phyloP scores from a whole-genome alignment of 768 basidiomycete genomes.

The Rhodosporidiobolus sp. region DNA sequence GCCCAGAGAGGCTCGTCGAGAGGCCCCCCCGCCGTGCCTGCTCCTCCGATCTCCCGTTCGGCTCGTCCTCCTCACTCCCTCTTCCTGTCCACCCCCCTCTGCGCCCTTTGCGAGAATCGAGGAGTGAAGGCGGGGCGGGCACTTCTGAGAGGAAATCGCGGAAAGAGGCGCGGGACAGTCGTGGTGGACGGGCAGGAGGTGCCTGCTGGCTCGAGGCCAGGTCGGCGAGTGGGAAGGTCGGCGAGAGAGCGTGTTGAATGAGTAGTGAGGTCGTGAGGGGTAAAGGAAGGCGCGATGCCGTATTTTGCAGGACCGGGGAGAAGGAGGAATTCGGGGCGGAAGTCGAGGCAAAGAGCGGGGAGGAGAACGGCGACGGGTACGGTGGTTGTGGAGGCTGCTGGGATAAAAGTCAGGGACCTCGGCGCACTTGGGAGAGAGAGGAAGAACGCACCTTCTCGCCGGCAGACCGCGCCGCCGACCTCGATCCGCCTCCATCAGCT shows the following conservation, averaged over 20 bases:
- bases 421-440: no score
- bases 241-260: not conserved
- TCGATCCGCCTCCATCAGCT: not conserved
- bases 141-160: not conserved
- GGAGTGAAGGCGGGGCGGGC: not conserved
- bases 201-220: not conserved
- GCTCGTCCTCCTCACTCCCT: not conserved
- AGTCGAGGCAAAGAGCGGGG: no score
- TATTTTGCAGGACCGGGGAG: not conserved
- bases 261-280: not conserved
- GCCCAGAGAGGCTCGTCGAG: conserved; percentile 16
- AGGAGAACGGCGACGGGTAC: not conserved
- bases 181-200: conserved; percentile 6
- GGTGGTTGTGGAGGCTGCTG: no score
- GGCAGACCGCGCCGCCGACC: no score
- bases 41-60: conserved; percentile 13
- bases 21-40: conserved; percentile 20
- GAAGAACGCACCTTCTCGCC: no score
- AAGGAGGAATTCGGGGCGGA: not conserved
- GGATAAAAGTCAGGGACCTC: no score
- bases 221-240: not conserved
- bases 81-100: conserved; percentile 1
- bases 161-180: conserved; percentile 2
- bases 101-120: not conserved
- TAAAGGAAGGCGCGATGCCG: not conserved